These are phyloP conservation scores for Globisporangium barbulae DNA, from an alignment of 352 stramenopile genomes.

Conservation along the genomic window DNA sequence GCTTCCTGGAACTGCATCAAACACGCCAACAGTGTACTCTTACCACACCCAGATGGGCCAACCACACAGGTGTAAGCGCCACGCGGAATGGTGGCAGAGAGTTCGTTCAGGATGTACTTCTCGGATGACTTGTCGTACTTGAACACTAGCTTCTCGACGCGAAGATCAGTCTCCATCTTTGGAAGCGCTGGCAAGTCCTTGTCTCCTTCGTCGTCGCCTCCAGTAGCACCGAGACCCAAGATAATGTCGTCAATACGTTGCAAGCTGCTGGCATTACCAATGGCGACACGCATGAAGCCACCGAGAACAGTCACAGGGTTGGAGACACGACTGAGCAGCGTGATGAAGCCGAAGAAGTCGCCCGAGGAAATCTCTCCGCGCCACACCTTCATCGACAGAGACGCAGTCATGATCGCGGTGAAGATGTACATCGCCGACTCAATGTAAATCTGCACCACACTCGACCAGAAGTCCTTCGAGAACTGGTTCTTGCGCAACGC, in stretches of 20 bases:
- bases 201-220: slow-evolving; percentile 42
- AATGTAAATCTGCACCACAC: slow-evolving; percentile 90
- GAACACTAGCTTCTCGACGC: slow-evolving; percentile 78
- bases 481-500: slow-evolving; percentile 81
- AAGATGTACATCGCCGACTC: slow-evolving; percentile 90
- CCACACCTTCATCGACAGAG: slow-evolving; percentile 84
- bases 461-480: slow-evolving; percentile 88
- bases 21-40: slow-evolving; percentile 84
- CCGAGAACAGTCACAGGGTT: slow-evolving; percentile 80
- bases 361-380: slow-evolving; percentile 60
- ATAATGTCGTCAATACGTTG: slow-evolving; percentile 87
- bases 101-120: slow-evolving; percentile 80
- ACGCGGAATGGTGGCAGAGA: slow-evolving; percentile 63
- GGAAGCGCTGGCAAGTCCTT: slow-evolving; percentile 68
- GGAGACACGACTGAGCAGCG: slow-evolving; percentile 72
- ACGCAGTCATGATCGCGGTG: slow-evolving; percentile 82
- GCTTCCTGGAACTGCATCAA: slow-evolving; percentile 89
- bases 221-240: slow-evolving; percentile 42
- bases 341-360: slow-evolving; percentile 86
- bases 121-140: slow-evolving; percentile 85
- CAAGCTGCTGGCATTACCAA: slow-evolving; percentile 83
- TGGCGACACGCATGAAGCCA: slow-evolving; percentile 88
- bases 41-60: slow-evolving; percentile 80
- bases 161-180: slow-evolving; percentile 83
- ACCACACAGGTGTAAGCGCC: slow-evolving; percentile 86